Percentiles rank a stretch among this genome's conserved stretches.
These are phyloP conservation scores for Fusarium neocosmosporiellum DNA, from an alignment of 2,329 filamentous ascomycete species.

Conservation along the genomic window DNA sequence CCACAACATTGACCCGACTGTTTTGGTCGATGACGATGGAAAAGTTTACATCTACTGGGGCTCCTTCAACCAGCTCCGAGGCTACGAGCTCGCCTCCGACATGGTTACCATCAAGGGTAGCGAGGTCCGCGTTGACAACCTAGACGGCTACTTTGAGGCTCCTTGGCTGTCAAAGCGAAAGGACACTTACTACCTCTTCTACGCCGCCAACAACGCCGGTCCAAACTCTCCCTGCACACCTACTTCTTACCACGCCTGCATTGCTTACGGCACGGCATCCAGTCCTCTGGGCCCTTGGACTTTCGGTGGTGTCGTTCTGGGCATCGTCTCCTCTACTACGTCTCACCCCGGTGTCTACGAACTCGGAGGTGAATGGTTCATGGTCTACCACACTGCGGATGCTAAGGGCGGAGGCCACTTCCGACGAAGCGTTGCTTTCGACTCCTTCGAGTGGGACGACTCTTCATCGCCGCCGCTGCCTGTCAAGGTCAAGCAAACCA, in stretches of 20 bases:
- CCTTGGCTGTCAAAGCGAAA: slow-evolving; percentile 53
- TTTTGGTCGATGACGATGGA: slow-evolving; percentile 51
- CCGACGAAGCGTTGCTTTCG: slow-evolving; percentile 50
- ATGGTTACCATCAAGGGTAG: slow-evolving; percentile 49
- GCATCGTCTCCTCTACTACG: slow-evolving; percentile 51
- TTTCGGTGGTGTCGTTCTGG: slow-evolving; percentile 48
- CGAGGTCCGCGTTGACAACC: slow-evolving; percentile 36
- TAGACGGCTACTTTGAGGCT: slow-evolving; percentile 52
- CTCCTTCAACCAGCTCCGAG: slow-evolving; percentile 50
- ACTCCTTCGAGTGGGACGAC: slow-evolving; percentile 49
- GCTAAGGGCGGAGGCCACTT: slow-evolving; percentile 49
- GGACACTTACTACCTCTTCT: slow-evolving; percentile 53
- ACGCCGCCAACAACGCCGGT: slow-evolving; percentile 53
- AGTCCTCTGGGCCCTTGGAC: slow-evolving; percentile 51
- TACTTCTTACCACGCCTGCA: slow-evolving; percentile 52
- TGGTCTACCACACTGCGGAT: slow-evolving; percentile 52
- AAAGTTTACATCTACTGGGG: slow-evolving; percentile 53
- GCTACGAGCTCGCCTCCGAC: slow-evolving; percentile 49
- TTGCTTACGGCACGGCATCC: slow-evolving; percentile 51
- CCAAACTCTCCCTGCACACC: slow-evolving; percentile 51
- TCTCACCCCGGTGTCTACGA: slow-evolving; percentile 50
- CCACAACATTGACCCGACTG: slow-evolving; percentile 55
- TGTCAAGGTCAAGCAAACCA: slow-evolving; percentile 46
- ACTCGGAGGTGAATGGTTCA: slow-evolving; percentile 44
- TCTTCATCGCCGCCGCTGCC: slow-evolving; percentile 41